phyloP scores from a whole-genome alignment of 2,329 filamentous ascomycete species.

The Onygena corvina region DNA sequence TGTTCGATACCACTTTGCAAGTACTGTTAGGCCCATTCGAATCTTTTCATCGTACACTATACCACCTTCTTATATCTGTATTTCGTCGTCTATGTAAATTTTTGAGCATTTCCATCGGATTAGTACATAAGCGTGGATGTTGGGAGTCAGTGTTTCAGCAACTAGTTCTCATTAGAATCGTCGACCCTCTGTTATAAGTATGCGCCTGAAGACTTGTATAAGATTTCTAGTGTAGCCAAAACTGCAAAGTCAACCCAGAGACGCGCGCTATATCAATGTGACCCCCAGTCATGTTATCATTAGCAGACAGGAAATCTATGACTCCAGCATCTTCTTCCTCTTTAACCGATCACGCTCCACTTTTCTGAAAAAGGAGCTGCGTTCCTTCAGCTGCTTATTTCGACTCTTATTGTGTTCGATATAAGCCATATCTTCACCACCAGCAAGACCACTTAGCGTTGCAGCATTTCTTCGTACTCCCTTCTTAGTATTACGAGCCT shows the following conservation, averaged over 20 bases:
- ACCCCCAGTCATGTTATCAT: too few relatives aligned
- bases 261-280: too few relatives aligned
- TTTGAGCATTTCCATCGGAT: background rate
- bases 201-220: too few relatives aligned
- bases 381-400: constrained; percentile 56
- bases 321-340: constrained; percentile 35
- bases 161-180: background rate
- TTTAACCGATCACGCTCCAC: constrained; percentile 50
- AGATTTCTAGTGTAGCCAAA: too few relatives aligned
- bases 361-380: constrained; percentile 55
- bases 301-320: background rate
- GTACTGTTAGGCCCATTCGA: background rate
- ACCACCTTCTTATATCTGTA: background rate
- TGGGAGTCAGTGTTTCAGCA: background rate
- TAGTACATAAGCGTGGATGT: background rate
- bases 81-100: background rate
- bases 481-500: constrained; percentile 37
- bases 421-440: constrained; percentile 96
- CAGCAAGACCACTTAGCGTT: constrained; percentile 71
- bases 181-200: too few relatives aligned
- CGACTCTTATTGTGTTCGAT: constrained; percentile 66
- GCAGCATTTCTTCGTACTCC: constrained; percentile 68
- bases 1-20: too few relatives aligned
- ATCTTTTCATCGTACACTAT: background rate
- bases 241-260: too few relatives aligned